Percentiles rank a stretch among this genome's conserved stretches.
These are phyloP conservation scores for Fusarium sp. DNA, from an alignment of 2,329 filamentous ascomycete genomes.

Conservation along the genomic window DNA sequence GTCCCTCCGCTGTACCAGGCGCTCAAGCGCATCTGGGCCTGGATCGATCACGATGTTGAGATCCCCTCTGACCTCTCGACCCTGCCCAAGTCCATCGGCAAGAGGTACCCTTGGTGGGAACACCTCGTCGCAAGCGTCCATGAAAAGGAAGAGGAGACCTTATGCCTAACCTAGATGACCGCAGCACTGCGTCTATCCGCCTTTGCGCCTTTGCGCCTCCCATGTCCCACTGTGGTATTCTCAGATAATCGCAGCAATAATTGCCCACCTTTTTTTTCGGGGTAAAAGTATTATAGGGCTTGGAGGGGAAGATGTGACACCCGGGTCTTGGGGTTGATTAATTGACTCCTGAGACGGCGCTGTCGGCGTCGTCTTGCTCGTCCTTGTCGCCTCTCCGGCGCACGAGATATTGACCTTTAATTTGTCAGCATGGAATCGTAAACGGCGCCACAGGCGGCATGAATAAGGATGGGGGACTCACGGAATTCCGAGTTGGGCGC, in stretches of 20 bases:
- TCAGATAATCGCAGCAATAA: conserved; percentile 38
- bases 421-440: conserved; percentile 33
- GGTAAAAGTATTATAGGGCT: conserved; percentile 32
- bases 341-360: conserved; percentile 49
- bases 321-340: conserved; percentile 18
- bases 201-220: conserved; percentile 20
- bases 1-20: conserved; percentile 52
- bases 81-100: conserved; percentile 39
- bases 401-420: conserved; percentile 52
- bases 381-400: conserved; percentile 44
- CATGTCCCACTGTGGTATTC: conserved; percentile 17
- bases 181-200: conserved; percentile 26
- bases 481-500: conserved; percentile 53
- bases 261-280: conserved; percentile 42
- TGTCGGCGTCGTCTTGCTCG: conserved; percentile 50
- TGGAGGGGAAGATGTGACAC: conserved; percentile 20
- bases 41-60: conserved; percentile 47
- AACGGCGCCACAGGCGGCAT: not conserved
- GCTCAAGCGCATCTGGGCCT: conserved; percentile 48
- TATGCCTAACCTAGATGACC: conserved; percentile 52
- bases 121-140: conserved; percentile 48
- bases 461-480: conserved; percentile 31
- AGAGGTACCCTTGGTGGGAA: conserved; percentile 54
- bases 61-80: conserved; percentile 16
- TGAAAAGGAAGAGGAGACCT: conserved; percentile 46